phyloP scores from a whole-genome alignment of 78 protist genomes.

The Neovahlkampfia damariscottae region DNA sequence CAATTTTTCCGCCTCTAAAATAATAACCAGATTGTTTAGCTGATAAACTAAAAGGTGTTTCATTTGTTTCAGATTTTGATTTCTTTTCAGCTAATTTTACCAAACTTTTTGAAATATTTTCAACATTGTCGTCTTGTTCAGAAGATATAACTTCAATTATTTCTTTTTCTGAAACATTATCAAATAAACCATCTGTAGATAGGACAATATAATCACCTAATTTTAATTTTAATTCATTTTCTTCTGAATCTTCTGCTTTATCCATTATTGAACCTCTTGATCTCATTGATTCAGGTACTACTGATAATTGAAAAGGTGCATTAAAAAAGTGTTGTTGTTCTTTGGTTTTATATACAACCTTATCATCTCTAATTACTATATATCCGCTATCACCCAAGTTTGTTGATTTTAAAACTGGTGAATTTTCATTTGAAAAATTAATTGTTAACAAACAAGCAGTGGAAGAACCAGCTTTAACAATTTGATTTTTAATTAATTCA shows the following conservation, averaged over 20 bases:
- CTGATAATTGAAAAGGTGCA: constrained; percentile 57
- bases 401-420: constrained; percentile 12
- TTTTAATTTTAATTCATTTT: constrained; percentile 18
- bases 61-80: too few species aligned
- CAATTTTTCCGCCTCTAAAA: too few species aligned
- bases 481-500: background rate
- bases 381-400: constrained; percentile 70
- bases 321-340: constrained; percentile 65
- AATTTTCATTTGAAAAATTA: too few species aligned
- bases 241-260: background rate
- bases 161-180: constrained; percentile 54
- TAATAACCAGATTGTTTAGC: too few species aligned
- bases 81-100: too few species aligned
- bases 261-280: background rate
- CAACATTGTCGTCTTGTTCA: too few species aligned
- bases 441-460: constrained; percentile 45
- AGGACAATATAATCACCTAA: constrained; percentile 43
- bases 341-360: constrained; percentile 28
- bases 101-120: too few species aligned
- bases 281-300: constrained; percentile 22
- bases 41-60: too few species aligned
- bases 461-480: constrained; percentile 42
- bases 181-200: constrained; percentile 69
- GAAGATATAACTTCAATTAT: constrained; percentile 19
- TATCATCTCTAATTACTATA: constrained; percentile 25